Evolutionary conservation across 2,329 filamentous ascomycete species (phyloP).

Genomic region (Graphilbum ipis-grandicollis): DNA sequence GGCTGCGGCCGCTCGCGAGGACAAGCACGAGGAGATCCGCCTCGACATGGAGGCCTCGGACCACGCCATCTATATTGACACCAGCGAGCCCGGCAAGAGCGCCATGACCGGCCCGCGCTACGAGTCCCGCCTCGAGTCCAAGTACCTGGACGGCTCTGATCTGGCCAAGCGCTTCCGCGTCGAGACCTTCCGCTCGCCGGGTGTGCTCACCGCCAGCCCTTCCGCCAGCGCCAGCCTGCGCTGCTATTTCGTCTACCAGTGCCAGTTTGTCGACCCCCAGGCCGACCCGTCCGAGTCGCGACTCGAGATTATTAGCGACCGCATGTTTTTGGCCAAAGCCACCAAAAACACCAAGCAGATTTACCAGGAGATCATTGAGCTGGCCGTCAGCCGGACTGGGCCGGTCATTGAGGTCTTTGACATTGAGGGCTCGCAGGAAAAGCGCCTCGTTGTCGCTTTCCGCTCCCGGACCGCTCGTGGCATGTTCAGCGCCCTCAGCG

Average conservation of each 20-base stretch:
- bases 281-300: slow-evolving; percentile 67
- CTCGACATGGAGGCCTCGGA: slow-evolving; percentile 89
- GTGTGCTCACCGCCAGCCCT: slow-evolving; percentile 46
- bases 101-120: slow-evolving; percentile 69
- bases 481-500: slow-evolving; percentile 85
- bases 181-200: slow-evolving; percentile 90
- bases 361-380: slow-evolving; percentile 83
- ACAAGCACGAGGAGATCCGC: slow-evolving; percentile 86
- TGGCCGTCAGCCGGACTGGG: slow-evolving; percentile 68
- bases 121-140: slow-evolving; percentile 82
- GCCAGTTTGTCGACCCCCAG: slow-evolving; percentile 65
- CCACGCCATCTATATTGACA: slow-evolving; percentile 97
- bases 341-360: slow-evolving; percentile 90
- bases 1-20: slow-evolving; percentile 78
- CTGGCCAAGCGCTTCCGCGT: slow-evolving; percentile 69
- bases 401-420: slow-evolving; percentile 98
- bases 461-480: slow-evolving; percentile 82
- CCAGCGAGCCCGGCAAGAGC: slow-evolving; percentile 73
- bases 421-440: slow-evolving; percentile 79
- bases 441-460: slow-evolving; percentile 87
- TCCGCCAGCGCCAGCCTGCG: slow-evolving; percentile 67
- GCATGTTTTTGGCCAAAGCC: slow-evolving; percentile 87
- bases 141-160: slow-evolving; percentile 75
- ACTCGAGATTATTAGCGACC: slow-evolving; percentile 81
- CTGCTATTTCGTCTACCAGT: slow-evolving; percentile 98